phyloP scores from a whole-genome alignment of 805 yeast genomes.

The Maudiozyma bulderi region DNA sequence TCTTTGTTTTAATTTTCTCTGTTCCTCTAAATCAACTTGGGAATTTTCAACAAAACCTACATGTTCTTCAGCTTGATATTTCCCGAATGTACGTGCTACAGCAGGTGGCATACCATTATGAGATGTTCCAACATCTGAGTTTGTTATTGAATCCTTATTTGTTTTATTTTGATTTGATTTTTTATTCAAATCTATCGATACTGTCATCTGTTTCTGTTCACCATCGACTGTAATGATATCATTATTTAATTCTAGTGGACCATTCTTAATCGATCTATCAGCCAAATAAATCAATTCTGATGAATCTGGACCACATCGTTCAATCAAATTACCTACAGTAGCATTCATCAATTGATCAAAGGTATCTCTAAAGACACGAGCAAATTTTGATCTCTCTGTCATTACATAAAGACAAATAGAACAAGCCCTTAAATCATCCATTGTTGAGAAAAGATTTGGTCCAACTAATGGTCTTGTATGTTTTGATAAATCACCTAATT shows the following conservation, averaged over 20 bases:
- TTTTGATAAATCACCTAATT: slow-evolving; percentile 46
- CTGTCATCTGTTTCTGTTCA: background rate
- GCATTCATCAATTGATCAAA: slow-evolving; percentile 59
- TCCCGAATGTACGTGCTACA: slow-evolving; percentile 35
- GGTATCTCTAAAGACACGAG: slow-evolving; percentile 52
- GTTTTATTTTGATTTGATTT: background rate
- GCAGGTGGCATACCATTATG: slow-evolving; percentile 56
- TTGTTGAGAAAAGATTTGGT: slow-evolving; percentile 41
- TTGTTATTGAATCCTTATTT: background rate
- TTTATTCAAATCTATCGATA: background rate
- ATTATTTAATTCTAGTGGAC: background rate
- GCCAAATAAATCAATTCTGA: slow-evolving; percentile 40
- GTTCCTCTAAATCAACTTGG: slow-evolving; percentile 34
- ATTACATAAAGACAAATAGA: slow-evolving; percentile 58
- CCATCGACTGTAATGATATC: background rate
- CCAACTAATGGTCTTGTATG: slow-evolving; percentile 55
- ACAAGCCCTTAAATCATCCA: slow-evolving; percentile 58
- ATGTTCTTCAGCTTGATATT: slow-evolving; percentile 24
- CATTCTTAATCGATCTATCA: background rate
- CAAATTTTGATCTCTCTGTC: slow-evolving; percentile 57
- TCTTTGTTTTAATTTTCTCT: slow-evolving; percentile 38
- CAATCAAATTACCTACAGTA: slow-evolving; percentile 50
- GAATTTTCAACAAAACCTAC: slow-evolving; percentile 32
- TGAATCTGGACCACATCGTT: slow-evolving; percentile 55
- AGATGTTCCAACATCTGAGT: too few species aligned